Base-by-base conservation (phyloP, 208 protist genomes). In the Leishmania tropica region DNA sequence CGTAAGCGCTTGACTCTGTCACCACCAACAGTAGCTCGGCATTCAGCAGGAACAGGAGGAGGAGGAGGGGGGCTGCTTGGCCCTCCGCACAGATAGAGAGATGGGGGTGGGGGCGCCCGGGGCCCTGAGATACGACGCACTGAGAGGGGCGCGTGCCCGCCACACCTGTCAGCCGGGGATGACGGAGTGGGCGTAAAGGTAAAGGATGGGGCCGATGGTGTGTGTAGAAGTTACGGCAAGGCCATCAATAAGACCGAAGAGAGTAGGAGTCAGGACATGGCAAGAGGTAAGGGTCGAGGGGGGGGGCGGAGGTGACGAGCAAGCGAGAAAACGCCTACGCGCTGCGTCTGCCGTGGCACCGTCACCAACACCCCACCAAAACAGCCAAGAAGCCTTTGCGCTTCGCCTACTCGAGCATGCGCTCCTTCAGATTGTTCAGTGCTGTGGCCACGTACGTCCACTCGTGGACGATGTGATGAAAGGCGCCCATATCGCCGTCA, bases 401-500 rank as follows among this genome's bases (percentile, higher is more conserved):
- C 42, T 37, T 78, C 31, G n/a, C 40, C 17, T 53, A 83, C 56
- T 70, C 31, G 54, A 90, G 86, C 85, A 95, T 68, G 31, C 88
- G 84, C 75, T 94, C 80, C 78, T 90, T 94, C 47, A 95, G 64
- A 64, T 96, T 87, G 17, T 81, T 48, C 37, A 95, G 86, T 24
- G 88, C 92, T 72, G 96, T 97, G 42, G 83, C 62, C 42, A 96
- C 81, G 83, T 96, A 97, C 56, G 92, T 96, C 94, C 94, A 97
- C 86, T 95, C 85, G 78, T 89, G 53, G 19, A 97, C 85, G 17
- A 79, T 77, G 28, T 83, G 80, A 15, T 88, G 82, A 79, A 95
- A 96, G 28, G 65, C 15, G 15, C 70, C 77, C 60, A 83, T 75
- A 58, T 95, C 85, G 19, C 79, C 79, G 28, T 58, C 75, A 28